Evolutionary conservation across 805 yeast genomes (phyloP).

Genomic region (Suhomyces kilbournensis): DNA sequence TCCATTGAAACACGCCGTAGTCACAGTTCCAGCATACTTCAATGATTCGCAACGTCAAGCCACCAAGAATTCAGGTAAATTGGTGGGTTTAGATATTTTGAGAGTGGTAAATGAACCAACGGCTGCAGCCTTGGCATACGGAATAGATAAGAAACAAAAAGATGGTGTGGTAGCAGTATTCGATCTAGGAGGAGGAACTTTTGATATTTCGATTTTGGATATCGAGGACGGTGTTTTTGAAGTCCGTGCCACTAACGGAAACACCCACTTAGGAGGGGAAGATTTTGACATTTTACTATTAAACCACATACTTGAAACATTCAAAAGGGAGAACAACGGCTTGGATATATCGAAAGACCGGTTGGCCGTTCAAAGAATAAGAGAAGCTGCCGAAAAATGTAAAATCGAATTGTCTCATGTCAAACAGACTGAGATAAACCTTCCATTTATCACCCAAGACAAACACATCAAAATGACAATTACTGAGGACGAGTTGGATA

Average conservation of each 20-base stretch:
- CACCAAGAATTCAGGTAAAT: slow-evolving; percentile 72
- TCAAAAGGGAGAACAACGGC: slow-evolving; percentile 50
- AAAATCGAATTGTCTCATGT: slow-evolving; percentile 74
- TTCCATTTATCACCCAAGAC: slow-evolving; percentile 66
- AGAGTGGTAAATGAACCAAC: slow-evolving; percentile 83
- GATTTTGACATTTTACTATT: slow-evolving; percentile 72
- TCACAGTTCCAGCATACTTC: slow-evolving; percentile 83
- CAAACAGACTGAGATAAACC: slow-evolving; percentile 55
- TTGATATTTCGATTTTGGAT: slow-evolving; percentile 74
- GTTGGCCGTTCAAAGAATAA: slow-evolving; percentile 66
- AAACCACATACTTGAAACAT: slow-evolving; percentile 53
- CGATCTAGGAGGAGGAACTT: slow-evolving; percentile 85
- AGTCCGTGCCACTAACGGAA: slow-evolving; percentile 80
- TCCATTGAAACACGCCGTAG: slow-evolving; percentile 65
- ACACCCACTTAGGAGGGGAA: slow-evolving; percentile 84
- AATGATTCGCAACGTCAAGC: slow-evolving; percentile 82
- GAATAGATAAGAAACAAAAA: slow-evolving; percentile 53
- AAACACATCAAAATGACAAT: slow-evolving; percentile 58
- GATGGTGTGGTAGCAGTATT: slow-evolving; percentile 58
- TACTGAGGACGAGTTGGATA: slow-evolving; percentile 67
- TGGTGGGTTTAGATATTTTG: slow-evolving; percentile 72
- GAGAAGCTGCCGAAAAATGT: slow-evolving; percentile 76
- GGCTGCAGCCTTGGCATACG: slow-evolving; percentile 83
- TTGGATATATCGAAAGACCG: slow-evolving; percentile 50
- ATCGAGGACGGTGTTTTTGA: slow-evolving; percentile 81